Evolutionary conservation across 495 filamentous ascomycete species (phyloP).

Genomic region (Aspergillus egyptiacus): DNA sequence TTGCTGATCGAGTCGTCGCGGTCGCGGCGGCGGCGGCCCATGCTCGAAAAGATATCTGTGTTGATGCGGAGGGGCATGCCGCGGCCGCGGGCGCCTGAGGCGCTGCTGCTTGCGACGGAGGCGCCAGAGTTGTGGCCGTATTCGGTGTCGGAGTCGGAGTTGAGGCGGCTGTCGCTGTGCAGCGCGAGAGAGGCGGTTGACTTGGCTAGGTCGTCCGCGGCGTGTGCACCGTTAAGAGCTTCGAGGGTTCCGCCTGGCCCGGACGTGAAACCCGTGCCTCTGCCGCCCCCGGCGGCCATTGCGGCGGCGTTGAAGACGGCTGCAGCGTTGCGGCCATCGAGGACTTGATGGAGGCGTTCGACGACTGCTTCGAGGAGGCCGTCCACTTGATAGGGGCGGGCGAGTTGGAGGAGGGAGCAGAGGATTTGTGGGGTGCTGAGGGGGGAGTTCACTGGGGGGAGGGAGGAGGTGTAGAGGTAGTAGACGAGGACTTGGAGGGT

Average conservation of each 20-base stretch:
- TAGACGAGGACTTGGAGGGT: conserved; percentile 83
- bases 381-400: conserved; percentile 86
- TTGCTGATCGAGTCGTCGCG: conserved; percentile 42
- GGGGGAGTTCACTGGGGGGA: conserved; percentile 65
- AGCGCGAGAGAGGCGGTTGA: conserved; percentile 23
- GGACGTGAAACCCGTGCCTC: conserved; percentile 51
- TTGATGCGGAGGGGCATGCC: conserved; percentile 43
- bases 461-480: conserved; percentile 85
- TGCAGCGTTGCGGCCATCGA: conserved; percentile 89
- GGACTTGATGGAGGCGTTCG: conserved; percentile 80
- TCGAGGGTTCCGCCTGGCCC: conserved; percentile 43
- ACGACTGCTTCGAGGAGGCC: conserved; percentile 88
- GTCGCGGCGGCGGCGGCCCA: conserved; percentile 26
- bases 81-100: conserved; percentile 30
- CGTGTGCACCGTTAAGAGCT: conserved; percentile 36
- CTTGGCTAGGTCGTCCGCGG: conserved; percentile 17
- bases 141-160: conserved; percentile 44
- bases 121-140: conserved; percentile 31
- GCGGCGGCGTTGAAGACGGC: conserved; percentile 97
- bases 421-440: conserved; percentile 95
- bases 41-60: conserved; percentile 35
- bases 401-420: conserved; percentile 89
- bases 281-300: conserved; percentile 92
- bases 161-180: conserved; percentile 29
- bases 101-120: conserved; percentile 35